phyloP scores from a whole-genome alignment of 2,329 filamentous ascomycete genomes.

The Stachybotrys chartarum region DNA sequence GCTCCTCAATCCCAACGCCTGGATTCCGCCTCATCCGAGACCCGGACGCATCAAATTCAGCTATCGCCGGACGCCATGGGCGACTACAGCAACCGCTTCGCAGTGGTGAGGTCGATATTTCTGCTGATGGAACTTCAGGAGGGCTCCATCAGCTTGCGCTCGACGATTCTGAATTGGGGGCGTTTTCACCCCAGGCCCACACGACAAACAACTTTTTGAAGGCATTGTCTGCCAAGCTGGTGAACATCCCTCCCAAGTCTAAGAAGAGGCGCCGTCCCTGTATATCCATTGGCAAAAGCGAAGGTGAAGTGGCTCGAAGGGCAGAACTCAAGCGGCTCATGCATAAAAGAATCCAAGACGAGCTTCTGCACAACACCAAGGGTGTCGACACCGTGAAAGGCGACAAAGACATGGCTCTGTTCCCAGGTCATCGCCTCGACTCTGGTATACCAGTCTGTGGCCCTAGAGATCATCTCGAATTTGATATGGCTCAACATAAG shows the following conservation, averaged over 20 bases:
- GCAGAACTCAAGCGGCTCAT: slow-evolving; percentile 49
- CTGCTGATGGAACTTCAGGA: background rate
- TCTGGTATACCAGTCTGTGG: slow-evolving; percentile 26
- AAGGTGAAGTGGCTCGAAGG: slow-evolving; percentile 46
- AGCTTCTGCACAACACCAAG: slow-evolving; percentile 37
- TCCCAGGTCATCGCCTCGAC: slow-evolving; percentile 17
- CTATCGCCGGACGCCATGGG: background rate
- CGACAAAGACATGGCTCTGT: slow-evolving; percentile 9
- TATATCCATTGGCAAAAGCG: slow-evolving; percentile 35
- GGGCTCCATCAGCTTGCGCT: slow-evolving; percentile 21
- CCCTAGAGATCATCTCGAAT: slow-evolving; percentile 43
- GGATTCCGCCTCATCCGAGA: background rate
- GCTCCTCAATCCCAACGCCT: background rate
- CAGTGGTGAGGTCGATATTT: background rate
- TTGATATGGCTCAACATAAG: slow-evolving; percentile 16
- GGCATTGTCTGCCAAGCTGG: slow-evolving; percentile 15
- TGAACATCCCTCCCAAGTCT: slow-evolving; percentile 37
- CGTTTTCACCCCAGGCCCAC: slow-evolving; percentile 1
- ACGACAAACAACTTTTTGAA: background rate
- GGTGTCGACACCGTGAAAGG: background rate
- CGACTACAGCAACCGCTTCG: background rate
- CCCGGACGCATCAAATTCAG: background rate
- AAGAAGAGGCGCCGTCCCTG: slow-evolving; percentile 31
- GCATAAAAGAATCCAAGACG: slow-evolving; percentile 50
- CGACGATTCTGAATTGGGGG: slow-evolving; percentile 34